Base-by-base conservation (phyloP, 140 eudicot genomes). In the Ambrosia hybrid region DNA sequence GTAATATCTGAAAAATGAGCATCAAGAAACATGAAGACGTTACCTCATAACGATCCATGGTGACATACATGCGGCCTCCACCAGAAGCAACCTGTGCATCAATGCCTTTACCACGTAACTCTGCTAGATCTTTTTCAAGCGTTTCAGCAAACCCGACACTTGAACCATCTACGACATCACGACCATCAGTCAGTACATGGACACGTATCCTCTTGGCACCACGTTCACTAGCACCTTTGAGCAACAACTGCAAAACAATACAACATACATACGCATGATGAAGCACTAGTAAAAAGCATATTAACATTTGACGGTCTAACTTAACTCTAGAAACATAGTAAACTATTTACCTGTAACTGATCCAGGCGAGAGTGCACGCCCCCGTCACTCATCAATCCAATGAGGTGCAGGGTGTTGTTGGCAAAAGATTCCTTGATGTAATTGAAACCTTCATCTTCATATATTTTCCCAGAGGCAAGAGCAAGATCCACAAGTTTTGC, bases 31-130 rank as follows among this genome's bases (percentile, higher is more conserved):
- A 39, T 39, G 4, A 69, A 15, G 11, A 67, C 39, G 5, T 48
- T 79, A 91, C 97, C 96, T 91, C 96, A 71, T 91, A 91, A 43
- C 97, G 91, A 65, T 91, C 97, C 96, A 91, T 89, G 48, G 97
- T 88, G 63, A 89, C 96, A 75, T 91, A 74, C 96, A 91, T 91
- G 36, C 97, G 91, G 51, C 96, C 97, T 46, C 96, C 97, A 83
- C 96, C 97, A 38, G 96, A 91, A 56, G 97, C 97, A 63, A 91
- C 71, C 81, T 74, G 66, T 0, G 96, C 96, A 88, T 91, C 97
- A 64, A 88, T 45, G 36, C 96, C 97, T 70, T 86, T 84, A 48
- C 73, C 83, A 62, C 91, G 85, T 37, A 91, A 53, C 17, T 86
- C 70, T 7, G 88, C 78, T 3, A 91, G 86, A 70, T 89, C 96